Conservation (phyloP, 2,329 filamentous ascomycete genomes). For the Didymosphaeria variabile region DNA sequence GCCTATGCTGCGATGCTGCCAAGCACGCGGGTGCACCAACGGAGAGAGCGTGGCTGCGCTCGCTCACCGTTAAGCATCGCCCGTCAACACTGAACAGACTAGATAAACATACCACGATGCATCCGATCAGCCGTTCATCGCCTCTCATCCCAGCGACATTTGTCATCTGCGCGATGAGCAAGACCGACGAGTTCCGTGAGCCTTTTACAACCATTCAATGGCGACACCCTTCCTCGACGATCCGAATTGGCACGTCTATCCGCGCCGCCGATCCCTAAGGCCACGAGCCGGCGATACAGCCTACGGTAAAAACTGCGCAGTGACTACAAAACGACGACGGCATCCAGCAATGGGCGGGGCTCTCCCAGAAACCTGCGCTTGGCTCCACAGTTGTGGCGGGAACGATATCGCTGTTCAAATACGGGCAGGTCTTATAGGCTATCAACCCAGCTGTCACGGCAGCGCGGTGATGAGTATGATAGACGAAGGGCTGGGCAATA, state of each 20-base stretch:
- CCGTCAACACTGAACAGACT: not conserved
- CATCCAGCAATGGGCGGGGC: slow-evolving; percentile 32
- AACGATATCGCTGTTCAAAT: slow-evolving; percentile 31
- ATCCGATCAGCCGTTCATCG: not conserved
- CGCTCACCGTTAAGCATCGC: not conserved
- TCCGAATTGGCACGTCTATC: slow-evolving; percentile 26
- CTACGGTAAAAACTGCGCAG: slow-evolving; percentile 25
- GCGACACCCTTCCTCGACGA: slow-evolving; percentile 32
- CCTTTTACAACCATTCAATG: slow-evolving; percentile 33
- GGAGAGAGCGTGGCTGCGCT: not conserved
- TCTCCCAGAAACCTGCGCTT: slow-evolving; percentile 28
- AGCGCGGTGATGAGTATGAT: slow-evolving; percentile 72
- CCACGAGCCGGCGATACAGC: slow-evolving; percentile 13
- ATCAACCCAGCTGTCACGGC: slow-evolving; percentile 75
- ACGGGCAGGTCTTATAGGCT: slow-evolving; percentile 62
- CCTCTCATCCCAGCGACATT: not conserved
- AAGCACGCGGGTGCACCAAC: not conserved
- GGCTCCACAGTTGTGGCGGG: slow-evolving; percentile 22
- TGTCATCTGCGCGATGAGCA: slow-evolving; percentile 12
- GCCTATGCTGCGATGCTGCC: not conserved
- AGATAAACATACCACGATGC: not conserved
- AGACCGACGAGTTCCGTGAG: slow-evolving; percentile 19
- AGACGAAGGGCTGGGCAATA: slow-evolving; percentile 63
- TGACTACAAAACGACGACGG: slow-evolving; percentile 30
- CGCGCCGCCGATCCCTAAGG: slow-evolving; percentile 25